Conservation (phyloP, 2,329 filamentous ascomycete genomes). For the Triangularia verruculosa region DNA sequence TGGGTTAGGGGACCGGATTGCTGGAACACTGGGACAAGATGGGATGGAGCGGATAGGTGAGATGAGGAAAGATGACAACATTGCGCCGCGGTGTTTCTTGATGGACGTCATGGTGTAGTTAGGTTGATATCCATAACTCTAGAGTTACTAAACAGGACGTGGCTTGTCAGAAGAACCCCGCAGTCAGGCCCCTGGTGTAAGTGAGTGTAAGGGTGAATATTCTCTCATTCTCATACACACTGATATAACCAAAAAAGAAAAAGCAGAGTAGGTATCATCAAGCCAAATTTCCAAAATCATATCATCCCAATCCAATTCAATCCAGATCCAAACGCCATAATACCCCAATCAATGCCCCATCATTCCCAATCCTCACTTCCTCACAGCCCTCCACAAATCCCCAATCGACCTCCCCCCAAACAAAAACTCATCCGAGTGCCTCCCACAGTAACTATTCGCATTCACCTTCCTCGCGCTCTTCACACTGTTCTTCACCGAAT, state of each 20-base stretch:
- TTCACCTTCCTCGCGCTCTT: slow-evolving; percentile 37
- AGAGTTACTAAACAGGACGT: background rate
- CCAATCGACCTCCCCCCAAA: slow-evolving; percentile 48
- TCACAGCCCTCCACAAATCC: slow-evolving; percentile 43
- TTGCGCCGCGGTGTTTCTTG: background rate
- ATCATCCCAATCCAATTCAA: background rate
- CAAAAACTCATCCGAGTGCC: slow-evolving; percentile 53
- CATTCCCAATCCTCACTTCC: background rate
- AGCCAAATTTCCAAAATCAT: background rate
- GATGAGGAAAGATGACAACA: background rate
- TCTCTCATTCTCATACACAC: background rate
- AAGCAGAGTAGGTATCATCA: background rate
- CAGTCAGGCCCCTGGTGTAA: background rate
- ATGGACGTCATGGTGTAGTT: background rate
- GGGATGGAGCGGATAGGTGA: background rate
- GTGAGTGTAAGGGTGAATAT: background rate
- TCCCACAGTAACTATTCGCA: slow-evolving; percentile 53
- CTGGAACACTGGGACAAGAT: background rate
- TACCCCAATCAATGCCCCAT: no score
- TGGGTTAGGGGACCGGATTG: background rate
- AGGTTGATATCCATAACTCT: background rate
- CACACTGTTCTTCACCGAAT: slow-evolving; percentile 14
- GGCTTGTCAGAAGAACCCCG: background rate
- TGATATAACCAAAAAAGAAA: background rate
- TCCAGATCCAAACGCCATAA: background rate